Conservation (phyloP, 2,329 filamentous ascomycete species). For the Teratosphaeria destructans region DNA sequence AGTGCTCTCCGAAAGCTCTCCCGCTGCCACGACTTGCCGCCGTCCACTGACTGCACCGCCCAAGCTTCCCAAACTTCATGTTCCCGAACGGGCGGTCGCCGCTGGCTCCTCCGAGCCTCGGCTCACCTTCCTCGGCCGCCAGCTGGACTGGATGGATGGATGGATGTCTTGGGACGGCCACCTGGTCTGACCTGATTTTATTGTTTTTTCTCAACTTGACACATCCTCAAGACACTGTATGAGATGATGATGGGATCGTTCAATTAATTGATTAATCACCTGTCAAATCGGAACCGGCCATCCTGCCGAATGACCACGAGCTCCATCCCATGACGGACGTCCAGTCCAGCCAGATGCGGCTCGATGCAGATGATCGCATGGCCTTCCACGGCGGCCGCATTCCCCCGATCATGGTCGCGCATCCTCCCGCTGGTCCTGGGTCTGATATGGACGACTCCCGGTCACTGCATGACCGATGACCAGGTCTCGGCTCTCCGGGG, state of each 20-base stretch:
- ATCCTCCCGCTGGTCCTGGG: slow-evolving; percentile 22
- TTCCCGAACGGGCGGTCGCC: not conserved
- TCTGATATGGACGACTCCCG: slow-evolving; percentile 24
- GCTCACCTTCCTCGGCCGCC: not conserved
- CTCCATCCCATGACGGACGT: not conserved
- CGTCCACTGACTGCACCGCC: not conserved
- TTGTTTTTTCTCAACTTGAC: not conserved
- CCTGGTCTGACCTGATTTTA: not conserved
- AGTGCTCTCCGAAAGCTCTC: not conserved
- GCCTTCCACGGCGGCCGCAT: slow-evolving; percentile 10
- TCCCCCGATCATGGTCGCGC: slow-evolving; percentile 20
- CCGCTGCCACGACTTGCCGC: not conserved
- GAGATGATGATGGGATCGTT: not conserved
- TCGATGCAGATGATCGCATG: slow-evolving; percentile 19
- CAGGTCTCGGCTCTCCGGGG: slow-evolving; percentile 29
- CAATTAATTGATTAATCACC: not conserved
- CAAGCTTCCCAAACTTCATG: not conserved
- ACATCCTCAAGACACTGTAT: not conserved
- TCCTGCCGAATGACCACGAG: not conserved
- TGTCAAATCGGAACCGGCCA: not conserved
- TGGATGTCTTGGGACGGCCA: not conserved
- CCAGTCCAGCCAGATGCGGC: slow-evolving; percentile 2
- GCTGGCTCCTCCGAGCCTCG: not conserved
- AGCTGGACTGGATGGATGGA: not conserved
- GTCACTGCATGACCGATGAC: slow-evolving; percentile 36